Evolutionary conservation across 208 protist genomes (phyloP), one percentile per base, ranked within the genome.

Genomic region (Trypanosoma grayi): DNA sequence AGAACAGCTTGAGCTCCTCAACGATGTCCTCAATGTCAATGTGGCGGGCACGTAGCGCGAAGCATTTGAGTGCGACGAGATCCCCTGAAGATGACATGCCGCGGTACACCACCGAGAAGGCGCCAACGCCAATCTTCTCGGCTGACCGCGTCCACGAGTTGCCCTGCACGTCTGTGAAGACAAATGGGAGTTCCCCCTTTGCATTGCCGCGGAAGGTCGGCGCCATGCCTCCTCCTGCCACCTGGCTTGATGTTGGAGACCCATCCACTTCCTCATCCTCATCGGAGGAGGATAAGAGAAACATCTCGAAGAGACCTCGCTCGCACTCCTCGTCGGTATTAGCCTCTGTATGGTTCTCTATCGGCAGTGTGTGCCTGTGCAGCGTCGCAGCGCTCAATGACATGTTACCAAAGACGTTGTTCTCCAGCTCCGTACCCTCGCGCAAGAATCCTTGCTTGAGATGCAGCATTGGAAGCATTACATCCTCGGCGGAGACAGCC

Each of bases 51-150:
- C 74, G 57, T 0, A 92, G 70, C 24, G 70, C 70, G 28, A 92
- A 81, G 63, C 81, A 92, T 65, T 92, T 92, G 30, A 92, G 71
- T 25, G 84, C 84, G 20, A 85, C 79, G 6, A 92, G 75, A 54
- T 73, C 79, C 28, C 84, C 84, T 18, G 70, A 65, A 43, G 63
- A 51, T 9, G 81, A 88, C 36, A 92, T 69, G 10, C 81, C 81
- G 51, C 77, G 81, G 59, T 87, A 88, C 2, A 92, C 84, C 6
- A 70, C 70, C 0, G 81, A 75, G 36, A 81, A 88, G 45, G 84
- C 79, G 13, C 84, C 84, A 24, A 43, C 56, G 36, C 81, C 84
- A 13, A 92, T 56, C 25, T 67, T 59, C 30, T 81, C 59, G 5
- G 52, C 58, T 24, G 79, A 88, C 28, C 84, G 80, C 18, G 63